Percentiles rank a stretch among this genome's conserved stretches.
phyloP scores from a whole-genome alignment of 495 filamentous ascomycete species.

The Tuber magnatum region DNA sequence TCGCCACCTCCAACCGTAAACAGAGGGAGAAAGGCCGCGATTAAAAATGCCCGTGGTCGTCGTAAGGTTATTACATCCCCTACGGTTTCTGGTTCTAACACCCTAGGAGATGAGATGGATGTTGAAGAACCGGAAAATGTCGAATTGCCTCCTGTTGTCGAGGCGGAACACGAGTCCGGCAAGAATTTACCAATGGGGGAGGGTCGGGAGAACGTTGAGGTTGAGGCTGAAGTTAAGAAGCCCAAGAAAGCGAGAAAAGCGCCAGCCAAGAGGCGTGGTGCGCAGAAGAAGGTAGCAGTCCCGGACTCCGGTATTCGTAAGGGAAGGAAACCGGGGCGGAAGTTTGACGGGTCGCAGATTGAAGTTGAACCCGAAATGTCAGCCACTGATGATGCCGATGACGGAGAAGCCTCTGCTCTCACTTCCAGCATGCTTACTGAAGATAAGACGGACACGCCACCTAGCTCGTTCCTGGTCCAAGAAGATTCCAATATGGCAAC shows the following conservation, averaged over 20 bases:
- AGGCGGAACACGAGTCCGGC: neutral
- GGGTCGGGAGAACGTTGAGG: neutral
- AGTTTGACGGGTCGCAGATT: neutral
- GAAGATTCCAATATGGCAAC: neutral
- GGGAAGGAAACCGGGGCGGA: neutral
- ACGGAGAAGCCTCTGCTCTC: neutral
- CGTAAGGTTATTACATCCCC: neutral
- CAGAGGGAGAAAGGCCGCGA: neutral
- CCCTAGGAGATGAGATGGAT: neutral
- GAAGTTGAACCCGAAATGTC: neutral
- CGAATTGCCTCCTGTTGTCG: neutral
- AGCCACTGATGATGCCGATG: neutral
- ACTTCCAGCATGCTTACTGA: neutral
- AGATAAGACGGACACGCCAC: neutral
- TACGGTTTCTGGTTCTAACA: neutral
- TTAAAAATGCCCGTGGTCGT: constrained; percentile 2
- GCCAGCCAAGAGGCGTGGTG: neutral
- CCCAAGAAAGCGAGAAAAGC: neutral
- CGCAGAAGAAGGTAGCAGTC: neutral
- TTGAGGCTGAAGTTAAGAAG: neutral
- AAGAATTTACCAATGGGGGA: neutral
- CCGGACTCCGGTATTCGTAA: neutral
- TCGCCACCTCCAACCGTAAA: neutral
- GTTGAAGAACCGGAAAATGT: neutral
- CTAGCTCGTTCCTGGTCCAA: neutral